Evolutionary conservation across 495 filamentous ascomycete species (phyloP).

Genomic region (Paragyromitra xinjiangensis): DNA sequence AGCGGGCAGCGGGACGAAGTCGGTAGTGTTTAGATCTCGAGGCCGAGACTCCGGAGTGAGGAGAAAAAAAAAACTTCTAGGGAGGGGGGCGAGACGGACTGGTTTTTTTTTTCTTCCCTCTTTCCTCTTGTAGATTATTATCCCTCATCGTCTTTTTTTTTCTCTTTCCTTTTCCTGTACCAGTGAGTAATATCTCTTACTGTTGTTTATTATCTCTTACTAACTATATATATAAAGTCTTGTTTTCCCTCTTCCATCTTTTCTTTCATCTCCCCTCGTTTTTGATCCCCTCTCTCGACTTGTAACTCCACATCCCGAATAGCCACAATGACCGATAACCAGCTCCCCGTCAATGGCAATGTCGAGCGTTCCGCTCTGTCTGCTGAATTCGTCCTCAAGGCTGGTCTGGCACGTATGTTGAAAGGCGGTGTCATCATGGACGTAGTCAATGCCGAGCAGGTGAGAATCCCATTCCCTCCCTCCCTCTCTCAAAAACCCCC

Average conservation of each 20-base stretch:
- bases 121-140: conserved; percentile 10
- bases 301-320: background rate
- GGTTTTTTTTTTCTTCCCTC: background rate
- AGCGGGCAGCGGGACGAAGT: conserved; percentile 2
- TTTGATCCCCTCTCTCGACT: background rate
- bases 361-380: conserved; percentile 56
- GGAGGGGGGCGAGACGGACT: background rate
- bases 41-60: background rate
- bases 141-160: background rate
- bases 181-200: conserved; percentile 3
- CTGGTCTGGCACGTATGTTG: conserved; percentile 93
- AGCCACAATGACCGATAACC: conserved; percentile 32
- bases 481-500: background rate
- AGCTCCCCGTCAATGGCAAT: conserved; percentile 56
- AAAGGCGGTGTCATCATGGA: conserved; percentile 99
- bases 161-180: background rate
- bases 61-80: background rate
- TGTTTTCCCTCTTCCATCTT: background rate
- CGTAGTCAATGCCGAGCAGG: conserved; percentile 91
- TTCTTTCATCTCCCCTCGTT: conserved; percentile 5
- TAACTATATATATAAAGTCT: conserved; percentile 5
- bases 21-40: background rate
- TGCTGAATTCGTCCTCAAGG: conserved; percentile 79
- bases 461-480: conserved; percentile 47
- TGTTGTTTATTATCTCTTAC: background rate